phyloP scores from a whole-genome alignment of 106 monocot species.

The Hemerocallis citrina region DNA sequence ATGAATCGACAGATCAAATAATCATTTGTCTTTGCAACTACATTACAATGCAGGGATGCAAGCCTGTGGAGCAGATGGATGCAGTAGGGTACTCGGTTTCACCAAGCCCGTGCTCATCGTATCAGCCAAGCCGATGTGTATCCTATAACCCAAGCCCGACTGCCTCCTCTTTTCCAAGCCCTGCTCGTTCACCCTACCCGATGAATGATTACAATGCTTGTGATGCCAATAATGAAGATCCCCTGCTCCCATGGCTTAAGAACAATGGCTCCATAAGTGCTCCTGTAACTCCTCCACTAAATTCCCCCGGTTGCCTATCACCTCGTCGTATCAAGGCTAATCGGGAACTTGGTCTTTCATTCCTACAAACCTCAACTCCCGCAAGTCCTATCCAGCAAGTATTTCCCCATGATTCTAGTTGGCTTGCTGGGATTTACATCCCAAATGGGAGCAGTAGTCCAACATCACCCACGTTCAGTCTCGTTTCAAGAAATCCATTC shows the following conservation, averaged over 20 bases:
- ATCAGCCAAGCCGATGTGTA: conserved; percentile 47
- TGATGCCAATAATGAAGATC: conserved; percentile 14
- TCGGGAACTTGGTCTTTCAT: conserved; percentile 18
- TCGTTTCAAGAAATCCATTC: conserved; percentile 27
- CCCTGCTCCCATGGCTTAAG: conserved; percentile 46
- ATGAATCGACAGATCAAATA: too few species aligned
- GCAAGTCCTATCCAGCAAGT: conserved; percentile 16
- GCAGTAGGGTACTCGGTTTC: conserved; percentile 28
- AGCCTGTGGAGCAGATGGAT: conserved; percentile 37
- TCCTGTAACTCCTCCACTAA: conserved; percentile 60
- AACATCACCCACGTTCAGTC: conserved; percentile 29
- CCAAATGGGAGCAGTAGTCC: conserved; percentile 10
- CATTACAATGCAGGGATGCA: conserved; percentile 45
- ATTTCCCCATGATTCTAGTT: conserved; percentile 18
- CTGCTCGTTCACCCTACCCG: neutral
- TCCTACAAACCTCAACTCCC: conserved; percentile 20
- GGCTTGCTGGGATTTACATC: conserved; percentile 16
- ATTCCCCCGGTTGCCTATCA: conserved; percentile 41
- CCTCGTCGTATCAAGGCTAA: conserved; percentile 37
- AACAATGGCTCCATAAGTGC: conserved; percentile 55
- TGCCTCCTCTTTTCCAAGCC: conserved; percentile 46
- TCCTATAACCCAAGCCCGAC: conserved; percentile 52
- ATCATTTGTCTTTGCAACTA: too few species aligned
- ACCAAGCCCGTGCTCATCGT: conserved; percentile 48
- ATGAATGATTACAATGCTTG: neutral